A percentile compares a stretch with the other conserved stretches of the same genome.
phyloP scores from a whole-genome alignment of 2,329 filamentous ascomycete genomes.

The Leptographium galeiforme region DNA sequence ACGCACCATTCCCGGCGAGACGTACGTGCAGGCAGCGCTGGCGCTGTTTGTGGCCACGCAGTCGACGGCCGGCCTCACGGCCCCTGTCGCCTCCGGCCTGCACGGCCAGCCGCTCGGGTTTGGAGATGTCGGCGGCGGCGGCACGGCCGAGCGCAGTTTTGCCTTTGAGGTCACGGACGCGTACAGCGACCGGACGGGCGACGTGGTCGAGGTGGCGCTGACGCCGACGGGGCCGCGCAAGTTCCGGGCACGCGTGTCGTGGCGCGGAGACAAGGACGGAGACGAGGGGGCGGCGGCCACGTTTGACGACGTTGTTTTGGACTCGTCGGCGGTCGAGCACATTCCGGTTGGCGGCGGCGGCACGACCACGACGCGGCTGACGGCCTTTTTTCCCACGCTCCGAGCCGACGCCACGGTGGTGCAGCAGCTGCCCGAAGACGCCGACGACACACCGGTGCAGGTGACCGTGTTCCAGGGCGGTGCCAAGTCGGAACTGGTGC shows the following conservation, averaged over 20 bases:
- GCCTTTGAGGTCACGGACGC: slow-evolving; percentile 46
- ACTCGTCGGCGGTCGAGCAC: slow-evolving; percentile 13
- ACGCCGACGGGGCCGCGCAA: slow-evolving; percentile 33
- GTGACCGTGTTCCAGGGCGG: slow-evolving; percentile 68
- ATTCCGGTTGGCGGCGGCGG: background rate
- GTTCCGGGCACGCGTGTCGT: slow-evolving; percentile 32
- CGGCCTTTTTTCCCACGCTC: slow-evolving; percentile 69
- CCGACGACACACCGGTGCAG: slow-evolving; percentile 26
- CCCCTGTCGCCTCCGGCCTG: background rate
- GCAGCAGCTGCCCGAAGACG: slow-evolving; percentile 26
- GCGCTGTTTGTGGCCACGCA: slow-evolving; percentile 47
- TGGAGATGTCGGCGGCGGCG: slow-evolving; percentile 25
- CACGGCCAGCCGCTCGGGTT: slow-evolving; percentile 44
- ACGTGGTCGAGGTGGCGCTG: slow-evolving; percentile 41
- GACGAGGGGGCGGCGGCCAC: slow-evolving; percentile 16
- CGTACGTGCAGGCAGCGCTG: slow-evolving; percentile 77
- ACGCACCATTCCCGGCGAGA: slow-evolving; percentile 49
- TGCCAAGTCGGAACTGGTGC: slow-evolving; percentile 41
- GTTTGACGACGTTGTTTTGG: slow-evolving; percentile 32
- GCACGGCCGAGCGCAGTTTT: slow-evolving; percentile 30
- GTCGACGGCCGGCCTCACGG: background rate
- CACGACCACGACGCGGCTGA: slow-evolving; percentile 27
- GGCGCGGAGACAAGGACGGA: slow-evolving; percentile 15
- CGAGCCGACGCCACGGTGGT: slow-evolving; percentile 71
- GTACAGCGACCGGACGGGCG: slow-evolving; percentile 29